phyloP scores from a whole-genome alignment of 176 grass and related monocot genomes.

The Raddia guianensis region DNA sequence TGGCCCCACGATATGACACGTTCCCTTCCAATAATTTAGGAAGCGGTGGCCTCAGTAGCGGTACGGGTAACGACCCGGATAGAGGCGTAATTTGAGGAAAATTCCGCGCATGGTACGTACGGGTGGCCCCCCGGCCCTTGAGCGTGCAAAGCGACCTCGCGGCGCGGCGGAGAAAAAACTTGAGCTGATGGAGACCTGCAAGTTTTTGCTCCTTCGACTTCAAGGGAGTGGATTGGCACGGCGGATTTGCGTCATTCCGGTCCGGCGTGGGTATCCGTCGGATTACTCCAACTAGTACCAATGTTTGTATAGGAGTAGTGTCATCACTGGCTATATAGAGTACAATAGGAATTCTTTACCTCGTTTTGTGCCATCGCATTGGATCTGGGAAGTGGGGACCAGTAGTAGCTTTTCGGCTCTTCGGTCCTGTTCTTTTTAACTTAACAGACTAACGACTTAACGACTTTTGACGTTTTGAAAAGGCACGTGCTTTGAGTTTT shows the following conservation, averaged over 20 bases:
- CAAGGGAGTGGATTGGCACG: neutral
- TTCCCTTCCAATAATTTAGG: neutral
- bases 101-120: no score
- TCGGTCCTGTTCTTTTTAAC: no score
- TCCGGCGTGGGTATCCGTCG: neutral
- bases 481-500: no score
- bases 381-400: neutral
- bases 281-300: neutral
- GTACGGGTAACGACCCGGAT: neutral
- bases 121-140: neutral
- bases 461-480: no score
- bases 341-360: neutral
- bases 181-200: neutral
- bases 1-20: neutral
- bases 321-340: neutral
- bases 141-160: neutral
- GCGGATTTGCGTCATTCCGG: neutral
- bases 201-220: neutral
- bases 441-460: no score
- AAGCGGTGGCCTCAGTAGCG: neutral
- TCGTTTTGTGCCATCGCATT: neutral
- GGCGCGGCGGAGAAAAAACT: neutral
- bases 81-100: neutral
- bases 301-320: no score
- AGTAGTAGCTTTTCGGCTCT: neutral